Percentiles rank a stretch among this genome's conserved stretches.
phyloP scores from a whole-genome alignment of 192 early-diverging fungal genomes.

The Bifiguratus adelaidae region DNA sequence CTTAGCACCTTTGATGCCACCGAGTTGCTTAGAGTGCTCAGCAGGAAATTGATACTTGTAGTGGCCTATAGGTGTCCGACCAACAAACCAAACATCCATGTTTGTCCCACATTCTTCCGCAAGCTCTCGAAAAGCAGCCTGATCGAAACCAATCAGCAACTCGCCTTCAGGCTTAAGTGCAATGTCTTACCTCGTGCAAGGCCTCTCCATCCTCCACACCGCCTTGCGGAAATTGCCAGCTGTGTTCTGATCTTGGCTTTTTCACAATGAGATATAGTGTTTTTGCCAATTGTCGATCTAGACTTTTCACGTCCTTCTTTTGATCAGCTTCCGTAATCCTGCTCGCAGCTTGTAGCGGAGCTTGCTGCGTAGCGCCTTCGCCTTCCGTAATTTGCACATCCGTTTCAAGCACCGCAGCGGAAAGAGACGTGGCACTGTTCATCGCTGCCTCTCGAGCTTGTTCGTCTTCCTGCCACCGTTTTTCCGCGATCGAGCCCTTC shows the following conservation, averaged over 20 bases:
- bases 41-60: slow-evolving; percentile 31
- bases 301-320: slow-evolving; percentile 48
- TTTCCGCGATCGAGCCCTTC: slow-evolving; percentile 61
- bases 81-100: slow-evolving; percentile 83
- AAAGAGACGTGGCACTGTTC: slow-evolving; percentile 1
- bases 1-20: slow-evolving; percentile 33
- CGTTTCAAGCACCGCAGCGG: slow-evolving; percentile 6
- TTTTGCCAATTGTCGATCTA: slow-evolving; percentile 66
- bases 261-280: slow-evolving; percentile 79
- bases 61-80: slow-evolving; percentile 71
- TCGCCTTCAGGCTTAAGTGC: neutral
- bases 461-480: slow-evolving; percentile 42
- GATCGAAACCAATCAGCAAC: slow-evolving; percentile 4
- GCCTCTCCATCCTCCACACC: slow-evolving; percentile 51
- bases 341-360: slow-evolving; percentile 12
- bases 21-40: slow-evolving; percentile 5
- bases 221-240: slow-evolving; percentile 70
- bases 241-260: slow-evolving; percentile 33
- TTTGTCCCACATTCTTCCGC: slow-evolving; percentile 56
- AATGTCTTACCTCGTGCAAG: slow-evolving; percentile 45
- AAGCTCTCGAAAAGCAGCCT: slow-evolving; percentile 69
- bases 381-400: slow-evolving; percentile 2
- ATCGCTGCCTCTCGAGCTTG: slow-evolving; percentile 16
- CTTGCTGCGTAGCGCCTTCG: neutral
- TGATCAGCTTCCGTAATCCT: slow-evolving; percentile 54